A percentile compares a stretch with the other conserved stretches of the same genome.
phyloP scores from a whole-genome alignment of 176 grass and related monocot genomes.

The Zizania latifolia region DNA sequence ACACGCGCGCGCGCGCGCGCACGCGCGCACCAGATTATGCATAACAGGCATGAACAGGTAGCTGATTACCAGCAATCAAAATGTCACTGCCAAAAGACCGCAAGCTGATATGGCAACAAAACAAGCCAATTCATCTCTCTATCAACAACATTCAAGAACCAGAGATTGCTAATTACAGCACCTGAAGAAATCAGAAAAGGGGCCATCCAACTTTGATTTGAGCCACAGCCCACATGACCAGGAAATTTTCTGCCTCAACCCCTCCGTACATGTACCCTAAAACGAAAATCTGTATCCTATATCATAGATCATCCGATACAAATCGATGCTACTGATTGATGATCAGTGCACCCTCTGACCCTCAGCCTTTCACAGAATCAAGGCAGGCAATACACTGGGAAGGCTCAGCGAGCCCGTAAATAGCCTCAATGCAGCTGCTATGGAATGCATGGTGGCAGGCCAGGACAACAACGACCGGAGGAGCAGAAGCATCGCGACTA shows the following conservation, averaged over 20 bases:
- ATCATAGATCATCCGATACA: constrained; percentile 12
- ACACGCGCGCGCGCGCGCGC: no score
- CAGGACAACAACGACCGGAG: constrained; percentile 43
- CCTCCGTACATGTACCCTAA: constrained; percentile 31
- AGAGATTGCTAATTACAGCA: constrained; percentile 25
- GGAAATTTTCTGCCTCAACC: neutral
- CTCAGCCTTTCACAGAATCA: neutral
- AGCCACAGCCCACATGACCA: neutral
- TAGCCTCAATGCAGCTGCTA: constrained; percentile 45
- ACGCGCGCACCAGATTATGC: no score
- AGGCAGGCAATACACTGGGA: constrained; percentile 36
- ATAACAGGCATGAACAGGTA: no score
- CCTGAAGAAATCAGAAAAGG: neutral
- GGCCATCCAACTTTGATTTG: neutral
- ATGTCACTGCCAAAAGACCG: neutral
- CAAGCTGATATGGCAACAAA: neutral
- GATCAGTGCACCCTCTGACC: neutral
- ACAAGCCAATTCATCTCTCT: neutral
- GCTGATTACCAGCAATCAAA: neutral
- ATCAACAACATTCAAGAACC: constrained; percentile 4
- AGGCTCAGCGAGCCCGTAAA: constrained; percentile 43
- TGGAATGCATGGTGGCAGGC: constrained; percentile 52
- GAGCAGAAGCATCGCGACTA: constrained; percentile 18
- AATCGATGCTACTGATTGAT: neutral
- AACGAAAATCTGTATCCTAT: neutral